Evolutionary conservation across 345 rosid species (phyloP).

Genomic region (Hypericum perforatum): DNA sequence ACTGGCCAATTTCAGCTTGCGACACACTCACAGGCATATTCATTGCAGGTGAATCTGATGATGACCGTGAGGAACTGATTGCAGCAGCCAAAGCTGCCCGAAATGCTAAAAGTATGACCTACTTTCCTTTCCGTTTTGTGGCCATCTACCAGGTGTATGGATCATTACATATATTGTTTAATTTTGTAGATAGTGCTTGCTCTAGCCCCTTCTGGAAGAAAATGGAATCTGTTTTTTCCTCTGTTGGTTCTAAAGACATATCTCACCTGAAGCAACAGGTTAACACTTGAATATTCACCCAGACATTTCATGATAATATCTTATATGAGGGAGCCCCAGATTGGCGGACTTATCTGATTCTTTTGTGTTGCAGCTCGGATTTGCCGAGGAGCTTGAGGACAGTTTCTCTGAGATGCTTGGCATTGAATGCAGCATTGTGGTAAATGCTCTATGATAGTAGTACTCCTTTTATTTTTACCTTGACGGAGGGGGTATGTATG

Average conservation of each 20-base stretch:
- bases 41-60: slow-evolving; percentile 73
- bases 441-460: slow-evolving; percentile 15
- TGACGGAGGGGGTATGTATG: background rate
- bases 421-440: slow-evolving; percentile 39
- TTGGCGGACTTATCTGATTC: slow-evolving; percentile 12
- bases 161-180: slow-evolving; percentile 10
- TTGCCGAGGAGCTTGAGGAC: slow-evolving; percentile 62
- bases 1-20: background rate
- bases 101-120: slow-evolving; percentile 53
- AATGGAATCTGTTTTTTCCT: slow-evolving; percentile 62
- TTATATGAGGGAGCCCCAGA: background rate
- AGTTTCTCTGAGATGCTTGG: slow-evolving; percentile 53
- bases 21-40: slow-evolving; percentile 6
- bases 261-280: slow-evolving; percentile 81
- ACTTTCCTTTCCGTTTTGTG: background rate
- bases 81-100: slow-evolving; percentile 77
- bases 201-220: slow-evolving; percentile 79
- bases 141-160: background rate
- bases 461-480: background rate
- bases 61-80: slow-evolving; percentile 75
- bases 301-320: slow-evolving; percentile 4
- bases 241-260: slow-evolving; percentile 49
- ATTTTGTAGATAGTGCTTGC: slow-evolving; percentile 54
- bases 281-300: slow-evolving; percentile 10
- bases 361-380: slow-evolving; percentile 41